A percentile compares a stretch with the other conserved stretches of the same genome.
Evolutionary conservation across 768 basidiomycete genomes (phyloP).

Genomic region (Gloeopeniophorella convolvens): DNA sequence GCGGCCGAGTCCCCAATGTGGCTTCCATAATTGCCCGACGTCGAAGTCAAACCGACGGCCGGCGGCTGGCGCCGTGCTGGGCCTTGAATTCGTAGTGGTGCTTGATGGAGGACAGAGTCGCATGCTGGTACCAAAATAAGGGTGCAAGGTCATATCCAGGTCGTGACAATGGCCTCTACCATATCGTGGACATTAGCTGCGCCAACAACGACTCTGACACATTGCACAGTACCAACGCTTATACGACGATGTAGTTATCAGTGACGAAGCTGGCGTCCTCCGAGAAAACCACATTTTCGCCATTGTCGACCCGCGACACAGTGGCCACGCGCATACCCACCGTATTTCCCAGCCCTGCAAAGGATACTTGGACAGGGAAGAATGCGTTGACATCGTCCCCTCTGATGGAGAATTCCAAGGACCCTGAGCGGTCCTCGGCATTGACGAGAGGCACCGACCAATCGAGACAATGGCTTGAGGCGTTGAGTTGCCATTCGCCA

Average conservation of each 20-base stretch:
- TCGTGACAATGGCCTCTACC: constrained; percentile 3
- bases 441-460: constrained; percentile 77
- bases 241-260: constrained; percentile 44
- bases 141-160: too few relatives aligned
- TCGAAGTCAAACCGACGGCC: too few relatives aligned
- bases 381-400: constrained; percentile 79
- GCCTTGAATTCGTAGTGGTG: too few relatives aligned
- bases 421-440: constrained; percentile 61
- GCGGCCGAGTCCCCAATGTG: too few relatives aligned
- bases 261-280: constrained; percentile 44
- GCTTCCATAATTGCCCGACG: too few relatives aligned
- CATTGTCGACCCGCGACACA: constrained; percentile 47
- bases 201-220: too few relatives aligned
- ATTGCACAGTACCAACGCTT: neutral
- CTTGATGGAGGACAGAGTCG: too few relatives aligned
- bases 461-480: constrained; percentile 70
- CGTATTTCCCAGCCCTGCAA: constrained; percentile 75
- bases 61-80: too few relatives aligned
- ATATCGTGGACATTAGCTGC: too few relatives aligned
- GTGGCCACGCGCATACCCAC: constrained; percentile 63
- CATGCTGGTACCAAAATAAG: too few relatives aligned
- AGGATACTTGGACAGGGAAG: constrained; percentile 87
- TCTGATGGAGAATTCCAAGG: constrained; percentile 83
- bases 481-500: constrained; percentile 79
- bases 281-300: constrained; percentile 46